Conservation (phyloP, 2,329 filamentous ascomycete genomes). For the Diaporthe aspalathi region DNA sequence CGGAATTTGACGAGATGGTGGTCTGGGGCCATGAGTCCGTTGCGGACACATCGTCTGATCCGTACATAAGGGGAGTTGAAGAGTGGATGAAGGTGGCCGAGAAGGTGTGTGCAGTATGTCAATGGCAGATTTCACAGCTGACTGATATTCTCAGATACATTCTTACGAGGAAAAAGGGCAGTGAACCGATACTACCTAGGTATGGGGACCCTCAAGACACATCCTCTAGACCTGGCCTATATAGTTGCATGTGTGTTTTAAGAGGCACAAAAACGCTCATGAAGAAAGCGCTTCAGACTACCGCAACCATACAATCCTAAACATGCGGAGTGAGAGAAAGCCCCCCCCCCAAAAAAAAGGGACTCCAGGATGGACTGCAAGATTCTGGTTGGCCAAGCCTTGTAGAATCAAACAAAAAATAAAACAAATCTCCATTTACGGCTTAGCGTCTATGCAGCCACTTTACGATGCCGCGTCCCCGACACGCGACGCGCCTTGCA, state of each 20-base stretch:
- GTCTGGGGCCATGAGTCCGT: conserved; percentile 86
- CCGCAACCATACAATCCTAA: neutral
- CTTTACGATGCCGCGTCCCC: conserved; percentile 27
- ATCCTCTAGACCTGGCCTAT: neutral
- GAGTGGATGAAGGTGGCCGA: conserved; percentile 85
- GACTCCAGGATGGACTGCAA: neutral
- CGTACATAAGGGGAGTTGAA: conserved; percentile 78
- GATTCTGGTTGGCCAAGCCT: conserved; percentile 4
- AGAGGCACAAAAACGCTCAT: neutral
- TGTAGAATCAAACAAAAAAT: too few species aligned
- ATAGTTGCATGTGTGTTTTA: too few species aligned
- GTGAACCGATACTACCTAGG: neutral
- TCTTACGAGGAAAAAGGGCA: conserved; percentile 31
- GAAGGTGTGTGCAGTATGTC: conserved; percentile 11
- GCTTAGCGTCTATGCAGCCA: conserved; percentile 37
- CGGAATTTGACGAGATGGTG: conserved; percentile 78
- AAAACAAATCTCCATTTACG: conserved; percentile 34
- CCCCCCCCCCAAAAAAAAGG: neutral
- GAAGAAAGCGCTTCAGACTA: neutral
- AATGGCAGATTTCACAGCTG: too few species aligned
- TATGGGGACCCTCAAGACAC: neutral
- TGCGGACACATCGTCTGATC: conserved; percentile 71
- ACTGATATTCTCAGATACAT: conserved; percentile 37
- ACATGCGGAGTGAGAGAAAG: neutral
- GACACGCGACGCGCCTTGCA: conserved; percentile 34